phyloP scores from a whole-genome alignment of 768 basidiomycete genomes.

The Naganishia friedmannii region DNA sequence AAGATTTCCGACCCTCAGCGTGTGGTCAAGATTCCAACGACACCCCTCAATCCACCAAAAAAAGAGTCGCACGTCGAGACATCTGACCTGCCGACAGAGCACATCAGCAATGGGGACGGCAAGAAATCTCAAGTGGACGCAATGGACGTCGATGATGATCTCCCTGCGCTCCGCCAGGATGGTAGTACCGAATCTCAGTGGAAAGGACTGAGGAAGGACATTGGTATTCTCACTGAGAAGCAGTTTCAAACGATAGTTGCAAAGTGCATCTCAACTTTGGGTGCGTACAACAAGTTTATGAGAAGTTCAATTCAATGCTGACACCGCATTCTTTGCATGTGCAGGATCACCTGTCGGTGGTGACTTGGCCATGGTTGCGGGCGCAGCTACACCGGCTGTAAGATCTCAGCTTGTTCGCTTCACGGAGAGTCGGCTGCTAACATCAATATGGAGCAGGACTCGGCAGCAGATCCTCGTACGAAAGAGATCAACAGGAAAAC shows the following conservation, averaged over 20 bases:
- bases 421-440: not conserved
- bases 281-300: constrained; percentile 1
- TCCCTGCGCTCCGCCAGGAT: constrained; percentile 29
- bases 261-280: constrained; percentile 74
- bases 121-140: constrained; percentile 55
- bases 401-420: not conserved
- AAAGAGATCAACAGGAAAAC: constrained; percentile 29
- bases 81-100: not conserved
- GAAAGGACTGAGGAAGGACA: constrained; percentile 53
- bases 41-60: constrained; percentile 37
- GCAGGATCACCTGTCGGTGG: constrained; percentile 33
- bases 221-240: constrained; percentile 77
- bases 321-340: not conserved
- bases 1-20: constrained; percentile 69
- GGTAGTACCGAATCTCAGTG: constrained; percentile 43
- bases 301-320: not conserved
- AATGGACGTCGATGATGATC: constrained; percentile 30
- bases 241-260: constrained; percentile 85
- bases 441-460: not conserved
- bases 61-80: not conserved
- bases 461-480: constrained; percentile 17
- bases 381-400: constrained; percentile 11
- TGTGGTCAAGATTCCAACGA: constrained; percentile 56
- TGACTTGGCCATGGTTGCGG: constrained; percentile 1
- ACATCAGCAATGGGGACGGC: constrained; percentile 64